A percentile compares a stretch with the other conserved stretches of the same genome.
Evolutionary conservation across 768 basidiomycete genomes (phyloP).

Genomic region (Lentinus tigrinus): DNA sequence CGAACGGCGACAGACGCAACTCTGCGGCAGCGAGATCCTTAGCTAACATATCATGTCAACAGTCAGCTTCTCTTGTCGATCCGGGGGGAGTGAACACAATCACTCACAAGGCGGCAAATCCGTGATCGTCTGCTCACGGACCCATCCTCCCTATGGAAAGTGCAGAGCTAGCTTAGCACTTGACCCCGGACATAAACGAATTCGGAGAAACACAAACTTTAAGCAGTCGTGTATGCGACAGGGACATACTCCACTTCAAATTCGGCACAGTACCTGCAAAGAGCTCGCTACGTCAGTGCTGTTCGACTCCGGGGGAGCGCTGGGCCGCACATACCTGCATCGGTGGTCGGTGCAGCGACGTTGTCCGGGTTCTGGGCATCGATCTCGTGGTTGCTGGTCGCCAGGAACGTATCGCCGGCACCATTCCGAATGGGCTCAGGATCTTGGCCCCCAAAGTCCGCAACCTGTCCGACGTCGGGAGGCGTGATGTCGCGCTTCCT

Average conservation of each 20-base stretch:
- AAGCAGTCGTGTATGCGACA: slow-evolving; percentile 26
- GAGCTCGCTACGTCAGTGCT: background rate
- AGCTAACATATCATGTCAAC: slow-evolving; percentile 16
- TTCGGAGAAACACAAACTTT: slow-evolving; percentile 12
- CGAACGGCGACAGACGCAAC: slow-evolving; percentile 22
- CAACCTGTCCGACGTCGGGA: slow-evolving; percentile 25
- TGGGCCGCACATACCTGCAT: slow-evolving; percentile 16
- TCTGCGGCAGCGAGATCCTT: slow-evolving; percentile 28
- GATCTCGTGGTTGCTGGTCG: slow-evolving; percentile 22
- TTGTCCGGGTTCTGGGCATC: slow-evolving; percentile 27
- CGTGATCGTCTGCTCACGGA: slow-evolving; percentile 27
- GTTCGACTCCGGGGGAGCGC: background rate
- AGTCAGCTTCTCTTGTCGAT: background rate
- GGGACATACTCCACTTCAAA: slow-evolving; percentile 27
- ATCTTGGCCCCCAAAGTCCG: slow-evolving; percentile 17
- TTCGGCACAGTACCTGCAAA: slow-evolving; percentile 24
- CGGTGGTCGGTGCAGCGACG: slow-evolving; percentile 23
- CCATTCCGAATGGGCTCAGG: slow-evolving; percentile 23
- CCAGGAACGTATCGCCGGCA: slow-evolving; percentile 21
- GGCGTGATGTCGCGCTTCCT: slow-evolving; percentile 22
- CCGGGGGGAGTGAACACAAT: background rate
- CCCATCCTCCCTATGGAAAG: slow-evolving; percentile 25
- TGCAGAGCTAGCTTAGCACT: background rate
- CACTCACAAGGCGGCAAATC: slow-evolving; percentile 28
- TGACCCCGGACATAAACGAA: background rate